Percentiles rank a stretch among this genome's conserved stretches.
Evolutionary conservation across 2,329 filamentous ascomycete species (phyloP).

Genomic region (Colletotrichum sojae): DNA sequence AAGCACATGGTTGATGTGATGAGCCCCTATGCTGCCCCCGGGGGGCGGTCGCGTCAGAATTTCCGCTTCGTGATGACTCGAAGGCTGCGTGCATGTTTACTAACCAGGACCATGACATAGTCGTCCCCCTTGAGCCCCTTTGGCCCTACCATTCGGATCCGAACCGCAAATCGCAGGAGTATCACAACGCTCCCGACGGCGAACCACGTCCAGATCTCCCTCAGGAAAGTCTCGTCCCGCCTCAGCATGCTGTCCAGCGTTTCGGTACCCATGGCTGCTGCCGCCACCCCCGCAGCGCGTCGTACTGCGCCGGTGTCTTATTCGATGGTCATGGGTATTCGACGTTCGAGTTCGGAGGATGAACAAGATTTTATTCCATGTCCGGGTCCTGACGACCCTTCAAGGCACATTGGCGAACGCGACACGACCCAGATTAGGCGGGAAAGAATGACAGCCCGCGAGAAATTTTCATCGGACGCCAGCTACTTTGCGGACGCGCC

Average conservation of each 20-base stretch:
- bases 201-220: conserved; percentile 51
- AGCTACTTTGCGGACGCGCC: no score
- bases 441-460: no score
- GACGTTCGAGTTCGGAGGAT: no score
- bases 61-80: neutral
- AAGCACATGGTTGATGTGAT: conserved; percentile 54
- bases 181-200: conserved; percentile 50
- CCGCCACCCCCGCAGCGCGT: neutral
- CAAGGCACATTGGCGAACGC: no score
- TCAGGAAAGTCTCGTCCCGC: conserved; percentile 44
- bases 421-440: no score
- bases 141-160: conserved; percentile 54
- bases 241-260: conserved; percentile 17
- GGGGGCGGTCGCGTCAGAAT: neutral
- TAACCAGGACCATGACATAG: conserved; percentile 51
- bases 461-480: no score
- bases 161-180: conserved; percentile 50
- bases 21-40: conserved; percentile 17
- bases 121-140: conserved; percentile 56
- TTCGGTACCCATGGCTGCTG: conserved; percentile 5
- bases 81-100: neutral
- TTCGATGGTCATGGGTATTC: no score
- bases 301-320: neutral
- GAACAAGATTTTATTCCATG: no score
- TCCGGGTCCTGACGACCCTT: no score